A percentile compares a stretch with the other conserved stretches of the same genome.
These are phyloP conservation scores for Hyaloscypha variabilis DNA, from an alignment of 495 filamentous ascomycete species.

Conservation along the genomic window DNA sequence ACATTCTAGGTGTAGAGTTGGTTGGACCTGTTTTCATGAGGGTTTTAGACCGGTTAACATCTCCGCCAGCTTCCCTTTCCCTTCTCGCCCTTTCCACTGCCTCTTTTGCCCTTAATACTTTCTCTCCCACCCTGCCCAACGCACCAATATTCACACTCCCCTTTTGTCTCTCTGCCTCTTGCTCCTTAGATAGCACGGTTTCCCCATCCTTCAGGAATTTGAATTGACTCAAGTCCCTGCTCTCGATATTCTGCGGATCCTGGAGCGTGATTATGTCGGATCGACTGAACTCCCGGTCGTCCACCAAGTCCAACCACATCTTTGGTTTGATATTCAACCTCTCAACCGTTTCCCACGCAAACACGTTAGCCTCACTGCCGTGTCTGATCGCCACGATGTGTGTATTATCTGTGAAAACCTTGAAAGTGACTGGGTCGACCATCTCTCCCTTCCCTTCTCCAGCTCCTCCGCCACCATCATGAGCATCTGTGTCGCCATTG, in stretches of 20 bases:
- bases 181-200: slow-evolving; percentile 64
- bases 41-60: slow-evolving; percentile 52
- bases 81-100: slow-evolving; percentile 81
- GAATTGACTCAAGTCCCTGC: slow-evolving; percentile 84
- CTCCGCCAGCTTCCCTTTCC: slow-evolving; percentile 48
- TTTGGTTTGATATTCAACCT: slow-evolving; percentile 96
- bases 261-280: slow-evolving; percentile 96
- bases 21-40: slow-evolving; percentile 41
- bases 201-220: slow-evolving; percentile 87
- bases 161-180: slow-evolving; percentile 59
- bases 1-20: slow-evolving; percentile 27
- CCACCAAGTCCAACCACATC: slow-evolving; percentile 91
- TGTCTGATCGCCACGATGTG: slow-evolving; percentile 90
- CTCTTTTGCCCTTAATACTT: slow-evolving; percentile 90
- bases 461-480: slow-evolving; percentile 38
- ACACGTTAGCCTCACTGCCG: slow-evolving; percentile 83
- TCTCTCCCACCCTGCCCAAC: slow-evolving; percentile 75
- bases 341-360: slow-evolving; percentile 93
- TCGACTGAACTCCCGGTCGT: slow-evolving; percentile 82
- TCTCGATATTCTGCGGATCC: slow-evolving; percentile 89
- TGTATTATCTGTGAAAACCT: slow-evolving; percentile 96
- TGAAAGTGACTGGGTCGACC: slow-evolving; percentile 95
- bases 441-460: slow-evolving; percentile 65
- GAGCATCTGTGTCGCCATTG: slow-evolving; percentile 69
- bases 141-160: slow-evolving; percentile 75